Evolutionary conservation across 73 alveolate genomes (phyloP), one percentile per base, ranked within the genome.

Genomic region (Durusdinium trenchii): DNA sequence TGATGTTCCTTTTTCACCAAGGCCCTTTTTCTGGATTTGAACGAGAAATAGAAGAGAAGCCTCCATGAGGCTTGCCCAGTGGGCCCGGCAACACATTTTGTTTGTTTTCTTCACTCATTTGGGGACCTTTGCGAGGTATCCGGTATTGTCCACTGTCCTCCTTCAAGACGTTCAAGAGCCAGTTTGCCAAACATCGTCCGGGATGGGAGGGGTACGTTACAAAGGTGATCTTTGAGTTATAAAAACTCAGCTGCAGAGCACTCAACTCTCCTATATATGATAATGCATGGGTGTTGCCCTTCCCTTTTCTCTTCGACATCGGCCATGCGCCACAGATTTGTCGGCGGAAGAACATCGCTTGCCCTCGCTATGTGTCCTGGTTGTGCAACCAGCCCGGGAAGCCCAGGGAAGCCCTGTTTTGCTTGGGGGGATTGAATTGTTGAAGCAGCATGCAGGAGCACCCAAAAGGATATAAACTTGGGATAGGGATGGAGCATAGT

Each of bases 301-400:
- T 3, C 9, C n/a, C 61, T 40, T 42, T 1, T 23, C 73, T 2
- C 73, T 1, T 23, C 73, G 0, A 2, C 18, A 57, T 23, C 32
- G n/a, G 73, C n/a, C 73, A 60, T 0, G n/a, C n/a, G 73, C 46
- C 1, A 36, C 89, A 90, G 96, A 82, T 93, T 23, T 93, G 98
- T 62, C 98, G 98, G 20, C 98, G 98, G 57, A 93, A 93, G 92
- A 93, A 93, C 48, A 93, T 93, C 60, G 76, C 98, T 62, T 71
- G 90, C 64, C 98, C 98, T 3, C 98, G 98, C 67, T 71, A 20
- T 26, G 98, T 71, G 38, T 45, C 79, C 40, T 93, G 98, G 98
- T 42, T 93, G 23, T 38, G 91, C 79, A 93, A 93, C 73, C 98
- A 90, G 96, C 86, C 43, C 36, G 82, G 52, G 18, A 20, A 9